Evolutionary conservation across 2,329 filamentous ascomycete genomes (phyloP), one percentile per base, ranked within the genome.

Genomic region (Penicillium sp.): DNA sequence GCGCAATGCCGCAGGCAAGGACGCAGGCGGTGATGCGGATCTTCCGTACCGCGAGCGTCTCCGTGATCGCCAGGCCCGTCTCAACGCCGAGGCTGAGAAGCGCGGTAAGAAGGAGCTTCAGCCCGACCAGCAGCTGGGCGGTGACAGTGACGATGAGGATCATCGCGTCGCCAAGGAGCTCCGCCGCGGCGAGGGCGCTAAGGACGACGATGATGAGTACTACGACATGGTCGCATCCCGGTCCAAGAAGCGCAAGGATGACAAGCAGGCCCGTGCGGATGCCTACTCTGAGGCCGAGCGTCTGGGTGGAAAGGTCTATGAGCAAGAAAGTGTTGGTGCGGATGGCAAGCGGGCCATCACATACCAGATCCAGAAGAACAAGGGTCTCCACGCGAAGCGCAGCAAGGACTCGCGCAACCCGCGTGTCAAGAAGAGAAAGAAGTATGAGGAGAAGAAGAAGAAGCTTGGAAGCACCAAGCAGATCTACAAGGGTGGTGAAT

Each of bases 391-490:
- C 55, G 91, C 92, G 44, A 88, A 89, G 75, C 83, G 93, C 60
- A 95, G 89, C 83, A 97, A 99, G 86, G 92, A 96, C 66, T 89
- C 92, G 55, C 83, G 93, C 60, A 99, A 99, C 78, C 92, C 94
- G 34, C 83, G 94, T 73, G 93, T 97, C 62, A 99, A 97, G 88
- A 97, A 97, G 88, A 86, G 91, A 76, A 91, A 91, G 86, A 92
- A 91, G 85, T 99, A 86, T 74, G 92, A 95, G 71, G 89, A 92
- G 75, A 97, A 96, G 83, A 89, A 93, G 84, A 97, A 97, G 90
- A 97, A 97, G 83, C 77, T 97, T 70, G 86, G 85, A 67, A 93
- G 89, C 71, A 90, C 92, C 80, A 91, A 89, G 79, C 84, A 90
- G 8, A 81, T 91, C 13, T 97, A 92, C 79, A 91, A 92, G 75